Conservation (phyloP, 768 basidiomycete species). For the Leucocoprinus birnbaumii region DNA sequence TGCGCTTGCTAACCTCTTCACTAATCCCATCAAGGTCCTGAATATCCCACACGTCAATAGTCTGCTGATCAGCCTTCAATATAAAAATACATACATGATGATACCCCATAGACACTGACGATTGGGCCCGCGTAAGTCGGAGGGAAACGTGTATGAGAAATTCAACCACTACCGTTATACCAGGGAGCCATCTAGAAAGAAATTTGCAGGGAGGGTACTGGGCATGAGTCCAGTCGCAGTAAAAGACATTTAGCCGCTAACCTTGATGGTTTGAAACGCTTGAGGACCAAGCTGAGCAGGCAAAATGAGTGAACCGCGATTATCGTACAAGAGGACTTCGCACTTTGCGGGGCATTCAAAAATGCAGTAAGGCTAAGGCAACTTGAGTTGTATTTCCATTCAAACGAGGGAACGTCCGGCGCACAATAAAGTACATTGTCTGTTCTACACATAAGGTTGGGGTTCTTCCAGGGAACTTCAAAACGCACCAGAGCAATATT, state of each 20-base stretch:
- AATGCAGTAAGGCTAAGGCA: conserved; percentile 49
- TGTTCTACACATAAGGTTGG: conserved; percentile 19
- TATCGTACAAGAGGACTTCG: background rate
- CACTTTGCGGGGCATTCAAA: conserved; percentile 75
- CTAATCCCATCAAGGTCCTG: conserved; percentile 66
- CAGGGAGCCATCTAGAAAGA: conserved; percentile 55
- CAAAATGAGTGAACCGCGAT: too few relatives aligned
- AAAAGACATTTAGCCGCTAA: conserved; percentile 17
- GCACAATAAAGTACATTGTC: conserved; percentile 72
- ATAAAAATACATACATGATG: conserved; percentile 43
- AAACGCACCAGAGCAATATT: conserved; percentile 60
- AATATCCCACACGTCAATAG: conserved; percentile 5
- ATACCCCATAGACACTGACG: conserved; percentile 59
- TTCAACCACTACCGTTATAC: conserved; percentile 44
- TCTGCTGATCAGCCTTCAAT: background rate
- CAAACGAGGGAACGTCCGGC: conserved; percentile 17
- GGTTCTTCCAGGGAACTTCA: conserved; percentile 1
- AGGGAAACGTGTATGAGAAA: background rate
- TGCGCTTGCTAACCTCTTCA: conserved; percentile 46
- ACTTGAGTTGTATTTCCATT: background rate
- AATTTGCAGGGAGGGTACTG: too few relatives aligned
- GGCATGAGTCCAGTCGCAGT: background rate
- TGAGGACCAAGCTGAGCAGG: conserved; percentile 56
- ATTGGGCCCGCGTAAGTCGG: background rate
- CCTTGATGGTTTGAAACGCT: conserved; percentile 64